phyloP scores from a whole-genome alignment of 2,329 filamentous ascomycete species.

The Colletotrichum sp. region DNA sequence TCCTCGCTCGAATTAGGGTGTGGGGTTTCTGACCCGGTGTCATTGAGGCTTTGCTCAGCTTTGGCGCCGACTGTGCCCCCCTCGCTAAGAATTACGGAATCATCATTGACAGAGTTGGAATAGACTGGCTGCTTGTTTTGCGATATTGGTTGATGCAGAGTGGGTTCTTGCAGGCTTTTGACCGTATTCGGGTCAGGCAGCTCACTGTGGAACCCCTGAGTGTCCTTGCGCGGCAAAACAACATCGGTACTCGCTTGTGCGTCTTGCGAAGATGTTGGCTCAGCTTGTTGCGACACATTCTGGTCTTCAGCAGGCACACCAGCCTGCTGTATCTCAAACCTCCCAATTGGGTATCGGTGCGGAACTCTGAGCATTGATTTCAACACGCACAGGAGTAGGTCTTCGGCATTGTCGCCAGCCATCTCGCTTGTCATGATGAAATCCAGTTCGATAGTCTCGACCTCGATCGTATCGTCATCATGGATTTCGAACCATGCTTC shows the following conservation, averaged over 20 bases:
- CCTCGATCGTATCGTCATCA: neutral
- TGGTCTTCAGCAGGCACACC: too few relatives aligned
- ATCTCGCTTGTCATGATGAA: neutral
- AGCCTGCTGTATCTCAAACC: neutral
- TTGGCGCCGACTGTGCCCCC: accelerated
- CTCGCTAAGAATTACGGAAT: neutral
- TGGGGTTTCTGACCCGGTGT: neutral
- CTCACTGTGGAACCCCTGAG: too few relatives aligned
- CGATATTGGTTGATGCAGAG: neutral
- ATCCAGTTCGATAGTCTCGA: neutral
- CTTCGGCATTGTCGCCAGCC: neutral
- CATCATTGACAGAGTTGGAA: neutral
- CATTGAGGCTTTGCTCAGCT: neutral
- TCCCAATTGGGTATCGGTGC: neutral
- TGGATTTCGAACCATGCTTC: neutral
- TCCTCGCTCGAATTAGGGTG: too few relatives aligned
- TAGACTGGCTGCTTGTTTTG: neutral
- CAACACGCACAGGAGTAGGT: neutral
- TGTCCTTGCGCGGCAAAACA: too few relatives aligned
- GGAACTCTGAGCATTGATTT: neutral
- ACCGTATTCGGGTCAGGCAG: too few relatives aligned
- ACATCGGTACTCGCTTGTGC: too few relatives aligned
- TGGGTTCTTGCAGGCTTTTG: too few relatives aligned
- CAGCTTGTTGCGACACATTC: too few relatives aligned
- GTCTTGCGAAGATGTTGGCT: accelerated